These are phyloP conservation scores for Prillingera fragicola DNA, from an alignment of 1,284 basidiomycete species.

Conservation along the genomic window DNA sequence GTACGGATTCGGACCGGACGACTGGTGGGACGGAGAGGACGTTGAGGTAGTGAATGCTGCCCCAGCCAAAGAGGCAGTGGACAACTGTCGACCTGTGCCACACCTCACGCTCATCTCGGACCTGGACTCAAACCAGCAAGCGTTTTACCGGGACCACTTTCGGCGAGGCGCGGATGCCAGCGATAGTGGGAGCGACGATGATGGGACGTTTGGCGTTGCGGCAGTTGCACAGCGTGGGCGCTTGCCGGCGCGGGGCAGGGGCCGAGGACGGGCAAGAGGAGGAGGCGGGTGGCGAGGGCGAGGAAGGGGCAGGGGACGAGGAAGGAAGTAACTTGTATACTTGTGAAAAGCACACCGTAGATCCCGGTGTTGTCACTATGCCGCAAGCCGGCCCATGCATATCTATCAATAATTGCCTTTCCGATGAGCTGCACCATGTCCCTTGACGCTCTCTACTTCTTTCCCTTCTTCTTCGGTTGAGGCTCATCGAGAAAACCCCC, in stretches of 20 bases:
- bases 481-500: slow-evolving; percentile 69
- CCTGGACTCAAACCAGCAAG: slow-evolving; percentile 16
- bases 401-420: too few species aligned
- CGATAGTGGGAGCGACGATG: background rate
- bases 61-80: too few species aligned
- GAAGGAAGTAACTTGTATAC: too few species aligned
- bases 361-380: too few species aligned
- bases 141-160: slow-evolving; percentile 38
- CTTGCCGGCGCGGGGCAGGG: too few species aligned
- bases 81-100: too few species aligned
- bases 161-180: slow-evolving; percentile 26
- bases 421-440: too few species aligned
- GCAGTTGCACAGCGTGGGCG: too few species aligned
- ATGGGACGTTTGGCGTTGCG: too few species aligned
- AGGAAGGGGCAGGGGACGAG: background rate
- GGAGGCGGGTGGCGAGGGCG: background rate
- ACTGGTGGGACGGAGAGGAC: background rate
- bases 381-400: too few species aligned
- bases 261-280: too few species aligned
- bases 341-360: background rate
- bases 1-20: background rate
- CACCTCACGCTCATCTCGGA: slow-evolving; percentile 20
- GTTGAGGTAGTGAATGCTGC: too few species aligned
- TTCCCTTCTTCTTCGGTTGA: slow-evolving; percentile 8
- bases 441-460: background rate